Base-by-base conservation (phyloP, 2,329 filamentous ascomycete species). In the Aspergillus persii region DNA sequence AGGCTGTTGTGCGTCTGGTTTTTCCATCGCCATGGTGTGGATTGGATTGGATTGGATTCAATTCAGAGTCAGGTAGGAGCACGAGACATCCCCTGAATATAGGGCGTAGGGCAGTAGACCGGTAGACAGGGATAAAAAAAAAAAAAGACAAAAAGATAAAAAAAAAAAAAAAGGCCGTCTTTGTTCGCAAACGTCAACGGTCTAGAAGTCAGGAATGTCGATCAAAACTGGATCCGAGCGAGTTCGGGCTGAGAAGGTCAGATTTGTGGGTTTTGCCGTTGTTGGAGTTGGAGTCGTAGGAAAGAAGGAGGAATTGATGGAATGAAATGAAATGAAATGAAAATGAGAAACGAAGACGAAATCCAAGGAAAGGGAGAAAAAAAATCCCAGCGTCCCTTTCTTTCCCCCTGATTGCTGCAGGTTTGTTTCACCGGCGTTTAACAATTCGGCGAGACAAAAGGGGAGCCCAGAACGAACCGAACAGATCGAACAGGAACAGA, bases 351-450 rank as follows among this genome's bases (percentile, higher is more conserved):
- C 18, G 18, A 23, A 23, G 18, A 23, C 18, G 18, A 23, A 23
- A 23, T 23, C 18, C 18, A 23, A 23, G 18, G 18, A 23, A 23
- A 23, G 18, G 18, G 18, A 23, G 18, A 23, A 23, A 23, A 23
- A 23, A 23, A 23, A 23, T 41, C 7, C 15, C 36, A 41, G 36
- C 18, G 18, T 47, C 27, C 41, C 27, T 29, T 47, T 18, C 53
- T 57, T 51, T 33, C 48, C 60, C 59, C 63, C 60, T 66, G 59
- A 60, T 61, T 41, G 50, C 56, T 66, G 63, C 63, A 67, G 59
- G 64, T 67, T 62, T 61, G 64, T 67, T 62, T 66, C 61, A 67
- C 65, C 61, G 60, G 56, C 59, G 61, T 61, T 59, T 54, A 53
- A 57, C 60, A 58, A 63, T 50, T 61, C 12, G 39, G 15, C 12